Percentiles rank a stretch among this genome's conserved stretches.
Evolutionary conservation across 768 basidiomycete genomes (phyloP).

Genomic region (Xanthoconium stramineum): DNA sequence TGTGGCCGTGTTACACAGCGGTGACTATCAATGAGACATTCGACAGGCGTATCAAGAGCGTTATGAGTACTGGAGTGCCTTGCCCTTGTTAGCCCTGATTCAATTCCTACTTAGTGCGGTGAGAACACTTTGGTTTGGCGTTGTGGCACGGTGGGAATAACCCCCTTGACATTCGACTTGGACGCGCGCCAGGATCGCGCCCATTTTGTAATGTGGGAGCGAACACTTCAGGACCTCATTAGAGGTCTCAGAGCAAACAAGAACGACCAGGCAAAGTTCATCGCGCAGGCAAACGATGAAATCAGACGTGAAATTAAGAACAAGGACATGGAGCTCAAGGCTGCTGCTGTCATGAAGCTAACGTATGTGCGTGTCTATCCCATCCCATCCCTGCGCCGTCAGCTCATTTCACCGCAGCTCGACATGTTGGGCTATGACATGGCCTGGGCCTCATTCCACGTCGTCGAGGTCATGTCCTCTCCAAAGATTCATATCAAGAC

Average conservation of each 20-base stretch:
- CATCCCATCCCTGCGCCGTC: not conserved
- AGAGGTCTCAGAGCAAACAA: slow-evolving; percentile 95
- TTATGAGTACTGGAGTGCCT: too few species aligned
- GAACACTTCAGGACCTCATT: slow-evolving; percentile 92
- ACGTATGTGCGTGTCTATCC: slow-evolving; percentile 73
- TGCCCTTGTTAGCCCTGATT: too few species aligned
- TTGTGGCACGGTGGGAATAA: too few species aligned
- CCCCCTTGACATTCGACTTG: too few species aligned
- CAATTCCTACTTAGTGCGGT: too few species aligned
- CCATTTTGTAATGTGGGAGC: slow-evolving; percentile 76
- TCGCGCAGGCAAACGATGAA: slow-evolving; percentile 90
- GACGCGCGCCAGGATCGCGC: not conserved
- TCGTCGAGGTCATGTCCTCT: slow-evolving; percentile 98
- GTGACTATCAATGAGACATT: too few species aligned
- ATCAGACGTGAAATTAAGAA: slow-evolving; percentile 87
- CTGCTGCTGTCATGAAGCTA: slow-evolving; percentile 90
- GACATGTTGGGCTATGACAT: slow-evolving; percentile 97
- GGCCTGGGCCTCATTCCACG: slow-evolving; percentile 94
- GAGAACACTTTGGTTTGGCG: too few species aligned
- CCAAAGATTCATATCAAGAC: slow-evolving; percentile 88
- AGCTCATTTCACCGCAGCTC: slow-evolving; percentile 51
- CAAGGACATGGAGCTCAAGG: slow-evolving; percentile 97
- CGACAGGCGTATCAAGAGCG: too few species aligned
- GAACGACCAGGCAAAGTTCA: slow-evolving; percentile 88
- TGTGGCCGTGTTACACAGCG: too few species aligned